Evolutionary conservation across 2,329 filamentous ascomycete genomes (phyloP).

Genomic region (Lachnellula hyalina): DNA sequence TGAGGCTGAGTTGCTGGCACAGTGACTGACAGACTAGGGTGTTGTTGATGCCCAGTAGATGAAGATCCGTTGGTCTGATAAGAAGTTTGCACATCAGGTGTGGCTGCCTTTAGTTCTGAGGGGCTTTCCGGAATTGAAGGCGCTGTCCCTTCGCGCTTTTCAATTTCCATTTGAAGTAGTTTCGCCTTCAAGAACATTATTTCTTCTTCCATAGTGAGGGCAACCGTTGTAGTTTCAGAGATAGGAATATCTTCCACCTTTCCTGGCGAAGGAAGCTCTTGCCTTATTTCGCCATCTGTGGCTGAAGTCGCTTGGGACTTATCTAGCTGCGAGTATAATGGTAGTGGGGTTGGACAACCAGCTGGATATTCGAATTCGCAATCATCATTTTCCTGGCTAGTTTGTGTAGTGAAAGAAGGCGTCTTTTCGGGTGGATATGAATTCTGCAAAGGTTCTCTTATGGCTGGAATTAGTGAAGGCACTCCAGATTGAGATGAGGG

Average conservation of each 20-base stretch:
- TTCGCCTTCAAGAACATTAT: conserved; percentile 23
- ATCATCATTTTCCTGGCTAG: not conserved
- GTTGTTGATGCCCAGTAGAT: not conserved
- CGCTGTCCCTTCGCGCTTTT: conserved; percentile 16
- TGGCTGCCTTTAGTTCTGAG: not conserved
- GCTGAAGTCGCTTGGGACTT: not conserved
- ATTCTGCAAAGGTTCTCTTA: not conserved
- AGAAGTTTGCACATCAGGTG: not conserved
- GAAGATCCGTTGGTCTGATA: not conserved
- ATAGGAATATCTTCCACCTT: not conserved
- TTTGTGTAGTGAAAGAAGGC: not conserved
- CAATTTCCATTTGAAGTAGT: conserved; percentile 25
- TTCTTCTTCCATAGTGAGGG: conserved; percentile 22
- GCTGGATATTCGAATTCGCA: not conserved
- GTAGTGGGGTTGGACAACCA: not conserved
- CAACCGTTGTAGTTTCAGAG: not conserved
- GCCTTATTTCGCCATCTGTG: not conserved
- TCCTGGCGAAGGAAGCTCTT: not conserved
- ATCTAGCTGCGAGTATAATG: not conserved
- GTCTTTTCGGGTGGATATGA: conserved; percentile 2
- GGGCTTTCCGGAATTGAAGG: not conserved
- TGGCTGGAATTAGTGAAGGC: not conserved
- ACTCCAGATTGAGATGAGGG: not conserved
- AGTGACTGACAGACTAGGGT: conserved; percentile 1
- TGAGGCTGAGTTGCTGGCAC: conserved; percentile 5